phyloP scores from a whole-genome alignment of 2,329 filamentous ascomycete species.

The Ambrosiella cleistominuta region DNA sequence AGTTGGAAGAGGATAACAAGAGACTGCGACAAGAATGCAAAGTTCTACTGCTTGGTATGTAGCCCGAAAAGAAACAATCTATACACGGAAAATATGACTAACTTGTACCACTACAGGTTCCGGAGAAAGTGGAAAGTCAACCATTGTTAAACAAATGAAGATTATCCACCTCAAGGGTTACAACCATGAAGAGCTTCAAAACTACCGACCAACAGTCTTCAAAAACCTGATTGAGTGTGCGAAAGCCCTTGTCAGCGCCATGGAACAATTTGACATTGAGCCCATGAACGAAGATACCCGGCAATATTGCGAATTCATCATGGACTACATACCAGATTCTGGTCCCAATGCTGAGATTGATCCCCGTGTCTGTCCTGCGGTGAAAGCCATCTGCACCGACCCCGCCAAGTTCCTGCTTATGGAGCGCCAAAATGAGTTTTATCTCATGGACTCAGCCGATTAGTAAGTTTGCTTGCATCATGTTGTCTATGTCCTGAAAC shows the following conservation, averaged over 20 bases:
- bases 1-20: constrained; percentile 85
- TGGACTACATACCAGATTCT: constrained; percentile 77
- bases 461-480: constrained; percentile 47
- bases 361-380: constrained; percentile 60
- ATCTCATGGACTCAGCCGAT: constrained; percentile 96
- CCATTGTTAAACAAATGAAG: constrained; percentile 99
- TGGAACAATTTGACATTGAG: constrained; percentile 79
- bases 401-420: constrained; percentile 65
- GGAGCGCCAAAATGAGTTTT: constrained; percentile 94
- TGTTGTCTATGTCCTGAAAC: background rate
- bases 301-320: constrained; percentile 60
- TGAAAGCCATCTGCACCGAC: constrained; percentile 80
- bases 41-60: constrained; percentile 77
- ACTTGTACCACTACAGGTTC: constrained; percentile 45
- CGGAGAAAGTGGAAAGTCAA: constrained; percentile 96
- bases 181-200: constrained; percentile 76
- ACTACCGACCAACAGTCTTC: constrained; percentile 92
- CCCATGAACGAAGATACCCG: constrained; percentile 54
- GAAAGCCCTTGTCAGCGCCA: constrained; percentile 78
- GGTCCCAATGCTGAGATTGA: constrained; percentile 79
- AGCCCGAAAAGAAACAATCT: constrained; percentile 9
- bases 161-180: constrained; percentile 99
- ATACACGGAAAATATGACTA: background rate
- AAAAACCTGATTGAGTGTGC: constrained; percentile 97
- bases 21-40: constrained; percentile 95